Conservation (phyloP, 1,139 yeast species). For the Yarrowia galli region DNA sequence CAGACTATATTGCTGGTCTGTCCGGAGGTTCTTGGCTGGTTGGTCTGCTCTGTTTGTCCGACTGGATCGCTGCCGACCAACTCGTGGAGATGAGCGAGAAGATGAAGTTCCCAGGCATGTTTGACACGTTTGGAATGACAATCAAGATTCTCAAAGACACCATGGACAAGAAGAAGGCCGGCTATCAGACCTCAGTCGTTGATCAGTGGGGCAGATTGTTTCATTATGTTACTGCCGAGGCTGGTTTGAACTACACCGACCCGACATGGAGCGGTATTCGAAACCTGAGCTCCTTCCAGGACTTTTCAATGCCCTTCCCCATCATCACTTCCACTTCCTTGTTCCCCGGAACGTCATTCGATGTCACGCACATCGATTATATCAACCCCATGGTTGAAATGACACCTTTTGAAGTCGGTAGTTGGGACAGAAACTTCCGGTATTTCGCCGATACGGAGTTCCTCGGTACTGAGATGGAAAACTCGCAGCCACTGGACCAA, state of each 20-base stretch:
- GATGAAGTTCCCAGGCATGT: conserved; percentile 70
- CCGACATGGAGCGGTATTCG: conserved; percentile 71
- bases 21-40: conserved; percentile 22
- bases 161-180: conserved; percentile 71
- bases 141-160: conserved; percentile 59
- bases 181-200: conserved; percentile 78
- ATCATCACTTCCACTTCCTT: conserved; percentile 85
- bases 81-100: conserved; percentile 50
- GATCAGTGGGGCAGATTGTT: conserved; percentile 94
- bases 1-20: conserved; percentile 22
- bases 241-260: conserved; percentile 55
- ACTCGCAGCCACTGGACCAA: conserved; percentile 54
- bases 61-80: conserved; percentile 72
- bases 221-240: conserved; percentile 49
- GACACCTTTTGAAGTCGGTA: conserved; percentile 80
- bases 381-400: conserved; percentile 79
- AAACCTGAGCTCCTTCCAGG: conserved; percentile 61
- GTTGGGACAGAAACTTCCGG: conserved; percentile 84
- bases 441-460: conserved; percentile 77
- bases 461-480: conserved; percentile 68
- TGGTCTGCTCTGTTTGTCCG: conserved; percentile 1
- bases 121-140: conserved; percentile 44
- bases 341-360: conserved; percentile 62
- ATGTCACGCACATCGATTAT: conserved; percentile 48
- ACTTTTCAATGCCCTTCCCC: conserved; percentile 86